Evolutionary conservation across 345 rosid species (phyloP).

Genomic region (Zanthoxylum bungeanum): DNA sequence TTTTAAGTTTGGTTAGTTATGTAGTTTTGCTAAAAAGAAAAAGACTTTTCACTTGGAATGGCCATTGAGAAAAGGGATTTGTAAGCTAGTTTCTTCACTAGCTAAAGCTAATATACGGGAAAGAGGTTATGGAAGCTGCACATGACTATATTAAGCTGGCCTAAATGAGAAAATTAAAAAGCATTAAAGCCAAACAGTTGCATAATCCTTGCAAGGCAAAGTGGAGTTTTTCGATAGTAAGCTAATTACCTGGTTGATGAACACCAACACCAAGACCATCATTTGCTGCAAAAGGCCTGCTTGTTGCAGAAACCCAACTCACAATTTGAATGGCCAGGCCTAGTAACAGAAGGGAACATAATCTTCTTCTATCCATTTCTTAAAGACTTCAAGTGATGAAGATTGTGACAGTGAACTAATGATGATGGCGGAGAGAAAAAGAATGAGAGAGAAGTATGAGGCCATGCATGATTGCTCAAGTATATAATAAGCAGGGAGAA

Average conservation of each 20-base stretch:
- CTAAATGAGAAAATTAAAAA: not conserved
- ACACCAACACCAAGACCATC: constrained; percentile 20
- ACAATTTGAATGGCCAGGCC: constrained; percentile 29
- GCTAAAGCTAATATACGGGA: not conserved
- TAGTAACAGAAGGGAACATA: constrained; percentile 35
- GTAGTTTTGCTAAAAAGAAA: no score
- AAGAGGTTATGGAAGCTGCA: not conserved
- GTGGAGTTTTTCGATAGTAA: not conserved
- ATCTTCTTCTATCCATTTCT: constrained; percentile 34
- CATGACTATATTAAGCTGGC: not conserved
- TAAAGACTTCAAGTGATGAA: constrained; percentile 27
- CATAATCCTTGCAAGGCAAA: not conserved
- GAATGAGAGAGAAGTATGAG: not conserved
- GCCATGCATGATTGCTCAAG: constrained; percentile 16
- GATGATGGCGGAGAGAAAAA: constrained; percentile 7
- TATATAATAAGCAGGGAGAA: constrained; percentile 18
- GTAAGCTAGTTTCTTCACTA: not conserved
- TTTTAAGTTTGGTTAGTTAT: not conserved
- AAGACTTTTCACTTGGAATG: no score
- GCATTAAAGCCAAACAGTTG: no score
- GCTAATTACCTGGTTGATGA: constrained; percentile 41
- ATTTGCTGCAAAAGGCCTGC: constrained; percentile 47
- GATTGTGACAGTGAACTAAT: constrained; percentile 7
- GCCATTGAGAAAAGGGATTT: no score
- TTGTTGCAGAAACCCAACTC: constrained; percentile 41